Evolutionary conservation across 352 stramenopile species (phyloP), one percentile per base, ranked within the genome.

Genomic region (Phytophthora brassicae): DNA sequence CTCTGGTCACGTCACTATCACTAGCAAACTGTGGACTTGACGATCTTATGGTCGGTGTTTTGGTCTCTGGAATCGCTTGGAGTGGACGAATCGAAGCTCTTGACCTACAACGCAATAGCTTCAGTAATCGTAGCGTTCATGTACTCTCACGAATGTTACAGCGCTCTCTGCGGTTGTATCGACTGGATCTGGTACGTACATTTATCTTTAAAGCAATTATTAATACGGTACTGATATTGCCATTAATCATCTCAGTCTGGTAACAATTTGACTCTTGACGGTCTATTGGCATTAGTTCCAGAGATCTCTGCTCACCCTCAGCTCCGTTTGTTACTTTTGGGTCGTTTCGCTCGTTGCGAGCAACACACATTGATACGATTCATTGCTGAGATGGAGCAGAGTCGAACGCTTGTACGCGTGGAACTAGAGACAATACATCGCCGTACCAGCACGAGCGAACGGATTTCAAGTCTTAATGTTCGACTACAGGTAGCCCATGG

Each of bases 41-140:
- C 22, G 75, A 84, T 19, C 36, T 56, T 2, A 60, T 72, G 50
- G 46, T 70, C 17, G 55, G 75, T n/a, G 72, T 80, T 6, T 36
- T 84, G 9, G 67, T 79, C 12, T 75, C 70, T 4, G 75, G 72
- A 3, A 70, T 80, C 26, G 70, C 72, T 8, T 79, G 72, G 75
- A 63, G 58, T 31, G 61, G 72, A 17, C 65, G 64, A 23, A 48
- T 80, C 2, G 41, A 81, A 36, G 45, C 39, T 35, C 60, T 84
- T n/a, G 55, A 76, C 41, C 56, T 84, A 19, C 62, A 64, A 29
- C 60, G 64, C 43, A 84, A 84, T 36, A 46, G 8, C 5, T 66
- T 81, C 24, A 55, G 64, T 4, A 60, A 84, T 36, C 64, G 50
- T 9, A 74, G 51, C 17, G 52, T 64, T 36, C 46, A 69, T 26